phyloP scores from a whole-genome alignment of 2,329 filamentous ascomycete genomes.

The Colletotrichum sp. region DNA sequence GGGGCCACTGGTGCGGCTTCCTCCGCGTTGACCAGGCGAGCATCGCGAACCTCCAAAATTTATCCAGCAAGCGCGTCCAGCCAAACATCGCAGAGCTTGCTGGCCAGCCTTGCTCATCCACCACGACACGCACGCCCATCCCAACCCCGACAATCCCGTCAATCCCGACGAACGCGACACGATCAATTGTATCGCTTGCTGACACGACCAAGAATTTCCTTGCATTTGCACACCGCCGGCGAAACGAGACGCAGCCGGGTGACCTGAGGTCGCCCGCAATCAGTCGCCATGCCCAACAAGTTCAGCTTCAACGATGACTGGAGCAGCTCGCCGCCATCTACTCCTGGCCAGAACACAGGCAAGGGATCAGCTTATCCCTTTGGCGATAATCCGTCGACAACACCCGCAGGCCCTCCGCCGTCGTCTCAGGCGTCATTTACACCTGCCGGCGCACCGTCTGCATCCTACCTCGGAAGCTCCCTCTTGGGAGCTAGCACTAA shows the following conservation, averaged over 20 bases:
- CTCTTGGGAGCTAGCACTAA: slow-evolving; percentile 48
- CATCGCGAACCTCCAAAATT: slow-evolving; percentile 24
- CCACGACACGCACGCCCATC: background rate
- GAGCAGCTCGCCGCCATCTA: slow-evolving; percentile 50
- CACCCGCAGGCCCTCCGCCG: slow-evolving; percentile 55
- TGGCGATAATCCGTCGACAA: slow-evolving; percentile 54
- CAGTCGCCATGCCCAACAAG: slow-evolving; percentile 40
- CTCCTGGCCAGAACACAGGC: slow-evolving; percentile 37
- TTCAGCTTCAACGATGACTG: slow-evolving; percentile 46
- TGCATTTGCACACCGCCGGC: background rate
- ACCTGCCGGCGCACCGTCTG: slow-evolving; percentile 59
- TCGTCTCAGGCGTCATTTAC: slow-evolving; percentile 60
- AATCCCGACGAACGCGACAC: background rate
- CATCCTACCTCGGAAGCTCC: slow-evolving; percentile 59
- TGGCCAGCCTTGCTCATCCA: background rate
- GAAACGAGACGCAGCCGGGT: slow-evolving; percentile 2
- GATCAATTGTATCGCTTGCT: too few relatives aligned
- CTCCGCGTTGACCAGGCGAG: slow-evolving; percentile 14
- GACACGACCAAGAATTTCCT: background rate
- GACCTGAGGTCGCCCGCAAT: slow-evolving; percentile 16
- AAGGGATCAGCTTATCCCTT: slow-evolving; percentile 36
- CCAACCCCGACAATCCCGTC: background rate
- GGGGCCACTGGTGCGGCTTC: slow-evolving; percentile 1
- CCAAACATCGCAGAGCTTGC: background rate
- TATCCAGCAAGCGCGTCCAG: slow-evolving; percentile 18